These are phyloP conservation scores for Leishmania major DNA, from an alignment of 208 protist genomes.

Conservation along the genomic window DNA sequence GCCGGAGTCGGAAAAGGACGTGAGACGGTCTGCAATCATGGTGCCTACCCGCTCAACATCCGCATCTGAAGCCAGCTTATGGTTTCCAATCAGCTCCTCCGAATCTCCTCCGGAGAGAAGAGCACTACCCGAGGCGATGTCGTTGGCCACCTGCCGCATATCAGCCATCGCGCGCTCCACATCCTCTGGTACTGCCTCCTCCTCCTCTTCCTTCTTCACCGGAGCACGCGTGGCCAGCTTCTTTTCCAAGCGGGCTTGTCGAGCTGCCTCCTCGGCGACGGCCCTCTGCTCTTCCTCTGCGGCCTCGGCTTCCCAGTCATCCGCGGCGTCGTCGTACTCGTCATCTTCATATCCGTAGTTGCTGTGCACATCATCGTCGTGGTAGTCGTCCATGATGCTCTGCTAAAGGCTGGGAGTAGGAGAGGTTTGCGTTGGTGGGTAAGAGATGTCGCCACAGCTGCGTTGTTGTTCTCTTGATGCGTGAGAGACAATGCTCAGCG, in stretches of 20 bases:
- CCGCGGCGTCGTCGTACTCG: constrained; percentile 79
- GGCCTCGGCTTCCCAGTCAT: constrained; percentile 87
- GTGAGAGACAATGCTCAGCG: neutral
- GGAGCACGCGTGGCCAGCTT: constrained; percentile 67
- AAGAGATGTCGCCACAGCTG: neutral
- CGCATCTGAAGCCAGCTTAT: constrained; percentile 31
- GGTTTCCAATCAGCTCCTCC: constrained; percentile 47
- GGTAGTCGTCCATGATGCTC: constrained; percentile 19
- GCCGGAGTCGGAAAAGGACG: constrained; percentile 32
- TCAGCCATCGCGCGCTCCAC: constrained; percentile 54
- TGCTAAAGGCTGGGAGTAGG: constrained; percentile 6
- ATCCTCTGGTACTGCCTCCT: constrained; percentile 51
- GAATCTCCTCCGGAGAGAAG: constrained; percentile 35
- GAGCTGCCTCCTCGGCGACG: constrained; percentile 48
- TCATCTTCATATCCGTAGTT: constrained; percentile 44
- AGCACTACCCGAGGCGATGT: constrained; percentile 37
- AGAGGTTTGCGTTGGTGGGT: neutral
- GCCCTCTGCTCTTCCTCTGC: constrained; percentile 63
- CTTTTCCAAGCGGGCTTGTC: constrained; percentile 56
- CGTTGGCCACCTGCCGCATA: constrained; percentile 63
- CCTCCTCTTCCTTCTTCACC: constrained; percentile 37
- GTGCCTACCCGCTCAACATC: constrained; percentile 50
- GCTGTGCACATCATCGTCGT: constrained; percentile 47
- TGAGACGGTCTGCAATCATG: constrained; percentile 62
- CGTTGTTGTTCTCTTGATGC: neutral